Evolutionary conservation across 129 eudicot genomes (phyloP), one percentile per base, ranked within the genome.

Genomic region (Oenanthe sinensis): DNA sequence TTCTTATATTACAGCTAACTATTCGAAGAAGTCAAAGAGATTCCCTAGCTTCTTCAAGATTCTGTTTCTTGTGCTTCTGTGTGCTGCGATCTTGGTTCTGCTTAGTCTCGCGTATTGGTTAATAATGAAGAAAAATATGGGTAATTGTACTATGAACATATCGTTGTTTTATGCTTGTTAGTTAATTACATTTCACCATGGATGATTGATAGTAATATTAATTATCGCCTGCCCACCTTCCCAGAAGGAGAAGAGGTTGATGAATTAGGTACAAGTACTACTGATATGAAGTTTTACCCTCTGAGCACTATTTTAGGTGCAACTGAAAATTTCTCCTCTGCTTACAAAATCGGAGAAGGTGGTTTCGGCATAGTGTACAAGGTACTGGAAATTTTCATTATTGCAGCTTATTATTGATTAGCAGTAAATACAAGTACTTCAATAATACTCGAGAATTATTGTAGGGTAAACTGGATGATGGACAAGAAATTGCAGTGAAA

Each of bases 401-500:
- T 33, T 33, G 36, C 36, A 33, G 36, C 36, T 33, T 33, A 33
- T 33, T 33, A 33, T 33, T 33, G 4, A 20, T 54, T 54, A 4
- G 62, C 62, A 54, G 62, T 54, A 54, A 54, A 54, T 47, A 20
- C 4, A n/a, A 17, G 62, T 54, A 54, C 62, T 16, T 54, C 3
- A n/a, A 54, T 54, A 19, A 54, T 54, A n/a, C 62, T 17, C 26
- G 17, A 54, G 7, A 54, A 54, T 54, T 16, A 54, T 54, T 54
- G 24, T 54, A 75, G 78, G 78, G 78, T 6, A 47, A 48, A 37
- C 50, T 75, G 50, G 22, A 4, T 11, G 26, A 75, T 47, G 78
- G 78, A 3, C 62, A 75, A 54, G 52, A 15, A 26, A 55, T 75
- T 24, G 78, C 78, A 12, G 63, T 75, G 4, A 75, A 75, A 47